phyloP scores from a whole-genome alignment of 352 stramenopile genomes.

The Pythium rhizo-oryzae region DNA sequence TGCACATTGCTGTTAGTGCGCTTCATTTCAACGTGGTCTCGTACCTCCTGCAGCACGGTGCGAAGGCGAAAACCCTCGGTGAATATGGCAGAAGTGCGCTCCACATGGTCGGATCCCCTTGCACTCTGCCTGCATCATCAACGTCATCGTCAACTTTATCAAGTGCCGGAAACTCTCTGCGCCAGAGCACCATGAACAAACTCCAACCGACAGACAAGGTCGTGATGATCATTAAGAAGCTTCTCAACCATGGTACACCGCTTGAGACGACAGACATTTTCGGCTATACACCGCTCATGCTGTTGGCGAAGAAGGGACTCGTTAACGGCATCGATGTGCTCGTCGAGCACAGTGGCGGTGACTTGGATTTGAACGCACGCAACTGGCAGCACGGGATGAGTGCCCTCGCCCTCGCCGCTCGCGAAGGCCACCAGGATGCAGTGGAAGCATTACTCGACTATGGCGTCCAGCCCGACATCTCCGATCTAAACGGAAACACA shows the following conservation, averaged over 20 bases:
- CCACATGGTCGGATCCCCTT: conserved; percentile 80
- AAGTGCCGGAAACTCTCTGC: conserved; percentile 26
- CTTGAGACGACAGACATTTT: conserved; percentile 79
- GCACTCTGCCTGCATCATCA: conserved; percentile 48
- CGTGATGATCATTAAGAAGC: conserved; percentile 81
- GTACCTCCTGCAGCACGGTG: conserved; percentile 85
- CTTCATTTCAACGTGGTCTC: conserved; percentile 88
- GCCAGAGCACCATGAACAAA: conserved; percentile 26
- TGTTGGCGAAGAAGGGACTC: conserved; percentile 72
- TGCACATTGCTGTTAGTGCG: conserved; percentile 80
- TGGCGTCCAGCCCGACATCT: conserved; percentile 65
- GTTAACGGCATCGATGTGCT: conserved; percentile 75
- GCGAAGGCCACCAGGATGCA: conserved; percentile 61
- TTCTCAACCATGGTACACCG: conserved; percentile 69
- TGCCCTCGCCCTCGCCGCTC: conserved; percentile 70
- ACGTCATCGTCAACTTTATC: conserved; percentile 14
- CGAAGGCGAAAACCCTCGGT: conserved; percentile 75
- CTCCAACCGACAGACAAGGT: conserved; percentile 60
- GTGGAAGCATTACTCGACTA: conserved; percentile 88
- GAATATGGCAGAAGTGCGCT: conserved; percentile 71
- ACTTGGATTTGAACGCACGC: conserved; percentile 72
- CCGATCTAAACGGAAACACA: conserved; percentile 68
- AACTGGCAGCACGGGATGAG: conserved; percentile 86
- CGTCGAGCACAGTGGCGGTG: conserved; percentile 60
- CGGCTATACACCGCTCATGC: conserved; percentile 82